Percentiles rank a stretch among this genome's conserved stretches.
These are phyloP conservation scores for Lecanosticta acicola DNA, from an alignment of 2,329 filamentous ascomycete species.

Conservation along the genomic window DNA sequence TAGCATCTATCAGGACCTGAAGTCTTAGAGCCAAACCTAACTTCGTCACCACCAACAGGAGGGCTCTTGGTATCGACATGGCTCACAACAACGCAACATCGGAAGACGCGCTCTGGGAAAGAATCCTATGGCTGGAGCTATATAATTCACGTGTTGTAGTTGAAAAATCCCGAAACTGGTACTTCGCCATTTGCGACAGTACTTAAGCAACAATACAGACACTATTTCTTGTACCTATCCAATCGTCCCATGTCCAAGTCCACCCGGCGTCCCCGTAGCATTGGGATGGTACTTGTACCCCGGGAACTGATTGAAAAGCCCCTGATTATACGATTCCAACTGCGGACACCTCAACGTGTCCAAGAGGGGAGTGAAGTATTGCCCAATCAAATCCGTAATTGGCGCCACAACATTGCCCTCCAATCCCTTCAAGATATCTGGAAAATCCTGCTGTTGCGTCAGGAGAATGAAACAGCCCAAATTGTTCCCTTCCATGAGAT, in stretches of 20 bases:
- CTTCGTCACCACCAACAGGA: no score
- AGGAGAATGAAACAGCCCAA: constrained; percentile 18
- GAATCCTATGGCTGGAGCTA: no score
- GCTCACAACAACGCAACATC: no score
- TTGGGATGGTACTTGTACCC: constrained; percentile 10
- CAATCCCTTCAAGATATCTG: constrained; percentile 18
- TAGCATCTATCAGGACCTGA: no score
- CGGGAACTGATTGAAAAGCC: constrained; percentile 11
- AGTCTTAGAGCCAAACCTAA: no score
- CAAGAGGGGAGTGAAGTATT: constrained; percentile 10
- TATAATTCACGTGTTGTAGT: no score
- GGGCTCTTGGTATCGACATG: no score
- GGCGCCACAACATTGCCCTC: constrained; percentile 4
- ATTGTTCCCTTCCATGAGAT: constrained; percentile 26
- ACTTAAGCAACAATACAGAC: no score
- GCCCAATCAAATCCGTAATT: constrained; percentile 12
- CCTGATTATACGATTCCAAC: constrained; percentile 7
- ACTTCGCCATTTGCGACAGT: no score
- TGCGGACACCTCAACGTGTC: constrained; percentile 6
- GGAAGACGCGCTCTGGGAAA: no score
- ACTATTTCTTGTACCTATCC: no score
- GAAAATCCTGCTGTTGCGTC: constrained; percentile 13
- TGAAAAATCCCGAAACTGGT: no score
- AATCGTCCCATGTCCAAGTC: background rate
- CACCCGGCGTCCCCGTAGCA: constrained; percentile 11